Percentiles rank a stretch among this genome's conserved stretches.
Conservation (phyloP, 768 basidiomycete genomes). For the Suillus variegatus region DNA sequence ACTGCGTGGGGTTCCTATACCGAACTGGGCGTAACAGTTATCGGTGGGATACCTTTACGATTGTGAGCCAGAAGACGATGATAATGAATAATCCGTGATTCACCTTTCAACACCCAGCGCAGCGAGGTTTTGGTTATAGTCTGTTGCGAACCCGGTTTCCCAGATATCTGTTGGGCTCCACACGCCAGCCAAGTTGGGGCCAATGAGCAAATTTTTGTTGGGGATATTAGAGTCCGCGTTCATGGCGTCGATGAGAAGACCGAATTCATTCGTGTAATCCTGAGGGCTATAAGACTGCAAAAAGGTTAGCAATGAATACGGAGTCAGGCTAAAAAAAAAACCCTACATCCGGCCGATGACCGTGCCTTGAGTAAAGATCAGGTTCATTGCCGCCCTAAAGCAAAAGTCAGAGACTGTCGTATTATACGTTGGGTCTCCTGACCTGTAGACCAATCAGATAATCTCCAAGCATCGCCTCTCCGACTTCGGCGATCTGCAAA, state of each 20-base stretch:
- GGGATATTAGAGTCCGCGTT: conserved; percentile 38
- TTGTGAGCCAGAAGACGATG: conserved; percentile 12
- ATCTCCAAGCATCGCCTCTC: no score
- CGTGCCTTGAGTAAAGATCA: conserved; percentile 62
- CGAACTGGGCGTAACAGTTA: conserved; percentile 59
- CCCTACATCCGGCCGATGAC: conserved; percentile 30
- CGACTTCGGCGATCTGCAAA: no score
- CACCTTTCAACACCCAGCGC: conserved; percentile 60
- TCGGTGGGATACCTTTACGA: conserved; percentile 54
- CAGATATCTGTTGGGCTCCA: conserved; percentile 57
- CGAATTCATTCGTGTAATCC: conserved; percentile 57
- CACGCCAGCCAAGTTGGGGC: conserved; percentile 59
- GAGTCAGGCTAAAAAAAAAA: neutral
- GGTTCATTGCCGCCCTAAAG: conserved; percentile 75
- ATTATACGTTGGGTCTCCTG: neutral
- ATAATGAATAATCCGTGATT: neutral
- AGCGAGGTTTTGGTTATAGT: conserved; percentile 42
- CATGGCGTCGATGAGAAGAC: conserved; percentile 46
- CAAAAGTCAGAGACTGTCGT: neutral
- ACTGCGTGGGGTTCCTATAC: conserved; percentile 38
- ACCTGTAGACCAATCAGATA: no score
- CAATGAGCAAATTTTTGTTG: conserved; percentile 53
- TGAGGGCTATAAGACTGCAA: conserved; percentile 29
- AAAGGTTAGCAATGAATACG: neutral
- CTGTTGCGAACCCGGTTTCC: conserved; percentile 50